Base-by-base conservation (phyloP, 805 yeast genomes). In the Saccharomyces mikatae region DNA sequence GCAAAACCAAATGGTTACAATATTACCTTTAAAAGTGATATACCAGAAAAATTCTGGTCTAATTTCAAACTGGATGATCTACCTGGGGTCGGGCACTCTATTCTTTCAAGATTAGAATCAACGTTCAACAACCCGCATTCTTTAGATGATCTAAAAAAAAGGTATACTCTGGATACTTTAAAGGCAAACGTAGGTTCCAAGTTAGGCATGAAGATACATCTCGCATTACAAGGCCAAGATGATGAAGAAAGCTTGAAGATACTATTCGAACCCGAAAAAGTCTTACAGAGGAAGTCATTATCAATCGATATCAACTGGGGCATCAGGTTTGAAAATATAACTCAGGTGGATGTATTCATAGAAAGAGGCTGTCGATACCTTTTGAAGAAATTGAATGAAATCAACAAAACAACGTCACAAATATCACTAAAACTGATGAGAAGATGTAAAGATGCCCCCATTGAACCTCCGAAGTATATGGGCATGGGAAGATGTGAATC, bases 251-350 rank as follows among this genome's bases (percentile, higher is more conserved):
- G 61, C 4, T 79, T 84, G 51, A 81, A 79, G 41, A 72, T 84
- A n/a, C 67, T 81, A 30, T 57, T 67, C 8, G 74, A 75, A 31
- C 80, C 82, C 9, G 71, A 74, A 14, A 81, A 71, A 52, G 54
- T 48, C 50, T 75, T 82, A 21, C 76, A 80, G 11, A 75, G 96
- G 28, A 89, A 89, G 61, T 80, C 94, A 0, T 78, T 92, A 0
- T 89, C 96, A 0, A 86, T 90, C 3, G 98, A 92, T 64, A 85
- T 92, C 28, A 88, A 89, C 58, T 92, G 89, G 85, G 98, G 97
- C 0, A 87, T 92, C 0, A 66, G 98, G 49, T 86, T 91, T 59
- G 79, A 81, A 31, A 73, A 72, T 0, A 73, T 78, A 30, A 66
- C 69, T 0, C 89, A 92, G 63, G 80, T 86, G 26, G 91, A 86